Evolutionary conservation across 441 rosid species (phyloP), one percentile per base, ranked within the genome.

Genomic region (Bocquillonia castaneifolia): DNA sequence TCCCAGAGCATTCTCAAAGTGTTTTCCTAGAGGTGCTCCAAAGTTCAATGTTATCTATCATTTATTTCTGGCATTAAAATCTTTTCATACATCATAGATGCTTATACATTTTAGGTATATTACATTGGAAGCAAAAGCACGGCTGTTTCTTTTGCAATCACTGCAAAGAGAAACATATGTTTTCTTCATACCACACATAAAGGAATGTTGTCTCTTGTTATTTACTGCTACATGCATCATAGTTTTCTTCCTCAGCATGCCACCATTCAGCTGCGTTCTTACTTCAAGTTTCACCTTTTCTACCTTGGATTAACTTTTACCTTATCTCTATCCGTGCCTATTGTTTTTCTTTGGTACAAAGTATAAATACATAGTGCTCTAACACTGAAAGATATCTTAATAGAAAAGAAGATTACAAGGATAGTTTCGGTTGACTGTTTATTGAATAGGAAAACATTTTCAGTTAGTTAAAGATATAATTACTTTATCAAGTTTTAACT

Each of bases 11-110:
- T 60, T 66, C 69, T 47, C 83, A 81, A 23, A 80, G 61, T 52
- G 58, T 68, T 72, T 80, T 75, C 56, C 80, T 76, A 44, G 85
- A 88, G 86, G 82, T 86, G 74, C 28, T 58, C 45, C 52, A 52
- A 15, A 13, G 34, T 77, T 59, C 52, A 63, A 53, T 69, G 28
- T 54, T 70, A 14, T 29, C 10, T 51, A 63, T 62, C 6, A n/a
- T 28, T 61, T 48, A n/a, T 47, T 63, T 50, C 47, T 28, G 48
- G 22, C 22, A 8, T 34, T 15, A 32, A 70, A 22, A 17, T 17
- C 20, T 44, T 12, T 39, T 61, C 31, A 42, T 50, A 23, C 56
- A 40, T 28, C n/a, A 60, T 25, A 20, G 14, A 6, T 62, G 52
- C 45, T 22, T 28, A 69, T 50, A 39, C 20, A 32, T 45, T 36